Evolutionary conservation across 148 eudicot genomes (phyloP), one percentile per base, ranked within the genome.

Genomic region (Persicaria maculosa): DNA sequence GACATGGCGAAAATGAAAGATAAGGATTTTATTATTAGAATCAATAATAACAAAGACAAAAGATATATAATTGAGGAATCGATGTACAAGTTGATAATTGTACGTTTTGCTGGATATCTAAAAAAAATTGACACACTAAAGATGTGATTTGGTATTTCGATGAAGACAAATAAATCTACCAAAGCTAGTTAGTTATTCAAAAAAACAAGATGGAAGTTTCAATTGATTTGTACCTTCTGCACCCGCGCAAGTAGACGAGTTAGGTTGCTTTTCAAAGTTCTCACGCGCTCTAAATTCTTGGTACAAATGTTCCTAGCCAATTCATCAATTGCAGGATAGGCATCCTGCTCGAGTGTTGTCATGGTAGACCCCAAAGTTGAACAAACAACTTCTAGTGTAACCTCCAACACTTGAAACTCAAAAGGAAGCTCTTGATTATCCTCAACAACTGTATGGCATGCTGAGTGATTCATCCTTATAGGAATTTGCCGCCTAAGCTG

Each of bases 221-320:
- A 31, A 14, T 12, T 9, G 15, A 50, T 16, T 50, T 9, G 46
- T 89, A 93, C 98, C 97, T 91, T 93, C 75, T 93, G 98, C 50
- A 93, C 98, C 52, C 91, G 86, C 61, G 97, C 97, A 78, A 93
- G 98, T 81, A 93, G 78, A 57, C 88, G 91, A 44, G 98, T 93
- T 44, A 93, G 89, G 70, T 91, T 85, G 83, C 97, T 93, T 75
- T 93, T 93, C 85, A 91, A 86, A 80, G 93, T 91, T 78, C 98
- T 78, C 48, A 93, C 98, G 59, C 81, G 95, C 81, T 93, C 97
- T 79, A 93, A 97, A 77, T 91, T 93, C 81, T 89, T 89, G 50
- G 95, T 89, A 76, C 95, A 91, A 69, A 93, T 97, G 75, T 84
- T 90, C 70, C 80, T 85, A 53, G 98, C 93, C 84, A 93, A 78